Evolutionary conservation across 805 yeast species (phyloP), one percentile per base, ranked within the genome.

Genomic region (Barnettozyma vustinii): DNA sequence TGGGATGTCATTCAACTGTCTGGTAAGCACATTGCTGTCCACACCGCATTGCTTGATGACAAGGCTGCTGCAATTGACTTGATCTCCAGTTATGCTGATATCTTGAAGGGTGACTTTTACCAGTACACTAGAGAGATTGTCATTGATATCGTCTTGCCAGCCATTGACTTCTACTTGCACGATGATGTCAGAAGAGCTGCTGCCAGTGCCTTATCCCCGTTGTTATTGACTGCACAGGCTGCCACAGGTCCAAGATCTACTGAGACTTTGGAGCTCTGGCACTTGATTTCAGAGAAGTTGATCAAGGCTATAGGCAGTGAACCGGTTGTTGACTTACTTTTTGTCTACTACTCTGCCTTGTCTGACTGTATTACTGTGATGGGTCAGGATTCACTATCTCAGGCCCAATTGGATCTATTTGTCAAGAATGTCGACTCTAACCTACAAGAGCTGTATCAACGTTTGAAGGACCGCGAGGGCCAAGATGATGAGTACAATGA

Each of bases 111-210:
- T 21, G 84, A 79, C 47, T 94, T 94, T 66, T 84, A 79, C 57
- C 91, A 88, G 8, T 92, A 86, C 71, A 94, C 88, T 18, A 77
- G 77, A 41, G 91, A 86, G 60, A 80, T 91, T 53, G 78, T 89
- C 46, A 75, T 73, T 42, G 94, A 87, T 36, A 81, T 94, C 56
- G 85, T 89, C 9, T 71, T 90, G 26, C 98, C 98, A 7, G 89
- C 96, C 3, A 74, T 94, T 49, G 94, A 84, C 62, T 94, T 92
- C 64, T 90, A 87, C 63, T 77, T 91, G 60, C 97, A 90, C 64
- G 97, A 90, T 65, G 96, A 95, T 36, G 98, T 92, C 6, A 81
- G 98, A 57, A 88, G 86, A 25, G 80, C 92, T n/a, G 90, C 96
- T 42, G 91, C 97, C 2, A 77, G 83, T 52, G 76, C 91, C 5